Evolutionary conservation across 768 basidiomycete species (phyloP).

Genomic region (Suillus bovinus): DNA sequence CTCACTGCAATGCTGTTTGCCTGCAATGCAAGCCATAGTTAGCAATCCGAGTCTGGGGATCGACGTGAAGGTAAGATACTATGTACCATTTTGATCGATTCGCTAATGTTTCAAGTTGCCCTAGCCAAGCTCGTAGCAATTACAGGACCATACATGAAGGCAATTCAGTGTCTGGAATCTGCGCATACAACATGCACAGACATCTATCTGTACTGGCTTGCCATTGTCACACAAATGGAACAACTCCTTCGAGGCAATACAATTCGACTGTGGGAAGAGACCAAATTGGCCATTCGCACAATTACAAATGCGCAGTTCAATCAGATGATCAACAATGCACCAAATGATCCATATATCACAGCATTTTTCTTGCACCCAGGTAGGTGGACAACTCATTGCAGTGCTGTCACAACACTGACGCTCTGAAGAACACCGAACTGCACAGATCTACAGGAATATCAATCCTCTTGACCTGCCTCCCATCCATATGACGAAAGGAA

Average conservation of each 20-base stretch:
- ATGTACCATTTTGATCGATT: too few species aligned
- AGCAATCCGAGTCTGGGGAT: too few species aligned
- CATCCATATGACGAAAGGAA: too few species aligned
- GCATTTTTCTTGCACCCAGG: too few species aligned
- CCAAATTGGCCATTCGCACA: conserved; percentile 11
- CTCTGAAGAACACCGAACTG: too few species aligned
- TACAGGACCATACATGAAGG: conserved; percentile 20
- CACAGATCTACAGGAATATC: too few species aligned
- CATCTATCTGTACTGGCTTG: conserved; percentile 28
- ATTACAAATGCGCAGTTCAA: conserved; percentile 22
- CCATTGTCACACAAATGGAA: conserved; percentile 14
- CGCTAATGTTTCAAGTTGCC: conserved; percentile 8
- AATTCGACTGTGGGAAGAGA: not conserved
- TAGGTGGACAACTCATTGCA: too few species aligned
- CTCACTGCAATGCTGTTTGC: too few species aligned
- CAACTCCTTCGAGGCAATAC: conserved; percentile 14
- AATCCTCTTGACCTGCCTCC: too few species aligned
- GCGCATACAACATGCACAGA: conserved; percentile 22
- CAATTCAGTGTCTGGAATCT: conserved; percentile 27
- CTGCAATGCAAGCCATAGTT: too few species aligned
- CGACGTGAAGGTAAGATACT: too few species aligned
- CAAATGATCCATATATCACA: conserved; percentile 7
- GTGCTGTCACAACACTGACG: too few species aligned
- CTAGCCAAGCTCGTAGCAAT: conserved; percentile 9
- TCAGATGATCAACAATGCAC: conserved; percentile 23